Evolutionary conservation across 2,329 filamentous ascomycete genomes (phyloP), one percentile per base, ranked within the genome.

Genomic region (Aspergillus jensenii): DNA sequence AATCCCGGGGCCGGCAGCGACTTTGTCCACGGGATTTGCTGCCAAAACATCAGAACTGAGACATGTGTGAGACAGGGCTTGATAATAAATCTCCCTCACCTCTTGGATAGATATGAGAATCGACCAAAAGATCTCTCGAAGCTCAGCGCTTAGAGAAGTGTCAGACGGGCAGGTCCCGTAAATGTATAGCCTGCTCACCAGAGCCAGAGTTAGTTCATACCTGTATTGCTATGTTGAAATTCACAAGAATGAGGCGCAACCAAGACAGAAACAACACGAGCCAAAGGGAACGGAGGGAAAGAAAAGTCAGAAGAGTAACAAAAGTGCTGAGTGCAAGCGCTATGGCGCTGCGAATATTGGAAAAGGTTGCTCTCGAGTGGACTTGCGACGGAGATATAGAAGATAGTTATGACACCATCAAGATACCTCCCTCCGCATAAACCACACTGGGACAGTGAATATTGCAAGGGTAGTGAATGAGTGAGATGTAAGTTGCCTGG

Each of bases 111-210:
- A 40, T 33, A 46, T 51, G 44, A n/a, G 9, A 47, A 55, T 41
- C 37, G 25, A 50, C 39, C 12, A 15, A 19, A 54, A 40, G 14
- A 56, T 40, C 33, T 25, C 48, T 51, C 40, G 15, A 46, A 48
- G 27, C 37, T 44, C 43, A 21, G 37, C 35, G 52, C 49, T 43
- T 40, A 39, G 21, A n/a, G 23, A 9, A 31, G 46, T 43, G 27
- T 37, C n/a, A 54, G 41, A 51, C 40, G 44, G 52, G 39, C n/a
- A 52, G 40, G 46, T 25, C 50, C 51, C 31, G 47, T 37, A n/a
- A 43, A 44, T 49, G 33, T 62, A 59, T 58, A 47, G 39, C 53
- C 59, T 61, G 43, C 44, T 53, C 21, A 49, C 19, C 14, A 41
- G 41, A 47, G 33, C 41, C 41, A 45, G 14, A 58, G 52, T 62